Base-by-base conservation (phyloP, 495 filamentous ascomycete species). In the Amphirosellinia nigrospora region DNA sequence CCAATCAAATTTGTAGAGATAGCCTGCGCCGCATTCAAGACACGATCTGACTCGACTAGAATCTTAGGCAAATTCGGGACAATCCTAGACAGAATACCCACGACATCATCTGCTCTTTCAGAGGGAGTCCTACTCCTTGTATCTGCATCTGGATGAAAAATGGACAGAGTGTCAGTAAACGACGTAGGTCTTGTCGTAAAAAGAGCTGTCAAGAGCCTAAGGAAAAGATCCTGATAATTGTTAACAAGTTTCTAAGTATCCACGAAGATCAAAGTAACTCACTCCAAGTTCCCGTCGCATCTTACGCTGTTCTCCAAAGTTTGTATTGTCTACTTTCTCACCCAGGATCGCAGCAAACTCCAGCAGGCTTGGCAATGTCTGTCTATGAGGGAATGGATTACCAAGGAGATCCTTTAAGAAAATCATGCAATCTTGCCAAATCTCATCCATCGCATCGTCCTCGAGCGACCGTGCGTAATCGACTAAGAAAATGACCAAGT, bases 401-500 rank as follows among this genome's bases (percentile, higher is more conserved):
- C 91, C 90, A 34, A 98, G 83, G 7, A 98, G 88, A 79, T 98
- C 96, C 64, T 89, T 90, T 52, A 98, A 78, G 79, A 99, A 99
- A 0, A 90, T 88, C 74, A 93, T 93, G 78, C 95, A 98, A 74
- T 99, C 96, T 45, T 88, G 83, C 96, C 96, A 99, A 38, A 99
- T 97, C 80, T 99, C 96, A 75, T 99, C 96, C 85, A 98, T 95
- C n/a, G 96, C 91, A 83, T 99, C 96, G 72, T 99, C 96, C 74
- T 99, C 96, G 16, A 97, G 82, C 4, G 94, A 95, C 28, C 88
- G 86, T 1, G 94, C 90, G 76, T 98, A 99, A 58, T 93, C 91
- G 6, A 96, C 90, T 65, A 98, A 79, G 76, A 98, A 99, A 23
- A 90, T 87, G 10, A 94, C 93, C 19, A 98, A 82, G 72, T 97